Conservation (phyloP, 2,329 filamentous ascomycete genomes). For the Fonsecaea erecta region DNA sequence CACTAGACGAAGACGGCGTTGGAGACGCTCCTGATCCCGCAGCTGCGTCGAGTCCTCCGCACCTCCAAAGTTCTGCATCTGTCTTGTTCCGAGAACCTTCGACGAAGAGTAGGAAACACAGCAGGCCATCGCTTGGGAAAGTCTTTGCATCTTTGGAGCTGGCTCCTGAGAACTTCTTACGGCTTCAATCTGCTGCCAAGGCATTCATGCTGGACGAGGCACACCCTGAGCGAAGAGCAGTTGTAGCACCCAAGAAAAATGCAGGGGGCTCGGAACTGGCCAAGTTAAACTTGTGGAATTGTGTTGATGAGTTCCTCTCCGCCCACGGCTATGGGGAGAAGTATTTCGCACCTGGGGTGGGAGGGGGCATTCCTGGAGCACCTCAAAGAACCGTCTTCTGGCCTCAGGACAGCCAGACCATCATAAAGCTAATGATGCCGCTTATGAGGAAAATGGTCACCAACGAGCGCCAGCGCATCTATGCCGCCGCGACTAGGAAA, state of each 20-base stretch:
- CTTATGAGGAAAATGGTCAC: constrained; percentile 63
- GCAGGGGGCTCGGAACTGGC: constrained; percentile 62
- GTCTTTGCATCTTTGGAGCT: constrained; percentile 62
- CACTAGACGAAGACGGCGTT: constrained; percentile 41
- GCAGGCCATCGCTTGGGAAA: constrained; percentile 62
- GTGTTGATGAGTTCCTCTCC: constrained; percentile 59
- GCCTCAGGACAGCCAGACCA: constrained; percentile 60
- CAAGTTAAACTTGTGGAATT: constrained; percentile 61
- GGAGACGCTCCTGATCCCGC: constrained; percentile 42
- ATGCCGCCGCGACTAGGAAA: constrained; percentile 62
- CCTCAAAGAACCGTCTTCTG: constrained; percentile 55
- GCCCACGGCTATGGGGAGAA: constrained; percentile 56
- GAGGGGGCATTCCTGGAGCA: constrained; percentile 42
- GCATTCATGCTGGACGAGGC: constrained; percentile 61
- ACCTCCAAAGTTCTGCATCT: constrained; percentile 57
- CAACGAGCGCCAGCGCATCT: constrained; percentile 63
- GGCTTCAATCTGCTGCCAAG: constrained; percentile 61
- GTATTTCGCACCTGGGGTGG: constrained; percentile 50
- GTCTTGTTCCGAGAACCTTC: constrained; percentile 58
- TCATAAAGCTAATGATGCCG: constrained; percentile 62
- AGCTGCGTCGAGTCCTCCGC: constrained; percentile 40
- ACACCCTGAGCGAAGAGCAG: constrained; percentile 60
- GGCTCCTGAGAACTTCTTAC: constrained; percentile 61
- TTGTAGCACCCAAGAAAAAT: constrained; percentile 59
- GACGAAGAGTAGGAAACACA: constrained; percentile 59